Percentiles rank a stretch among this genome's conserved stretches.
These are phyloP conservation scores for Ostreobium quekettii DNA, from an alignment of 139 green algal genomes.

Conservation along the genomic window DNA sequence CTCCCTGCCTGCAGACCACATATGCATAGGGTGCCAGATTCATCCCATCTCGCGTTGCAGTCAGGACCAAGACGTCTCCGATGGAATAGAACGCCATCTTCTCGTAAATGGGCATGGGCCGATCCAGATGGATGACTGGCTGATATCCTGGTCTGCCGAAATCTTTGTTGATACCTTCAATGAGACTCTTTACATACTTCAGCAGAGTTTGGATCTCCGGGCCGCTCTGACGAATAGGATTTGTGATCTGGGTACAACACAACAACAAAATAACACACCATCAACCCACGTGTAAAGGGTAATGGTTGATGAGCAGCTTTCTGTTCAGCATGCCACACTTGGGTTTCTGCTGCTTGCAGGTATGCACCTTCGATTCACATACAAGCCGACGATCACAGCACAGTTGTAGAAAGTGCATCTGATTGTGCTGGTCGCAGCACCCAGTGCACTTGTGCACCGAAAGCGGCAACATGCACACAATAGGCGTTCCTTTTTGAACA, in stretches of 20 bases:
- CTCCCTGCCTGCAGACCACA: slow-evolving; percentile 84
- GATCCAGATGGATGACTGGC: slow-evolving; percentile 81
- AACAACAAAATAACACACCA: slow-evolving; percentile 5
- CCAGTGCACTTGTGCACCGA: no score
- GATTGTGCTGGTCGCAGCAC: no score
- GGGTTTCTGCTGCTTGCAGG: no score
- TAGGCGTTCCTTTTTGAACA: no score
- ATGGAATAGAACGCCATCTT: slow-evolving; percentile 81
- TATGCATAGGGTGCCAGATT: slow-evolving; percentile 98
- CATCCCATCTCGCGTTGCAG: slow-evolving; percentile 90
- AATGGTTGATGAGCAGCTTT: no score
- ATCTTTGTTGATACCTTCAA: slow-evolving; percentile 60
- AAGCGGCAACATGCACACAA: no score
- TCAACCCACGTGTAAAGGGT: neutral
- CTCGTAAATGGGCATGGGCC: slow-evolving; percentile 86
- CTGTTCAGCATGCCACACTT: no score
- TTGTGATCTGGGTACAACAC: slow-evolving; percentile 45
- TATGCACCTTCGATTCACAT: no score
- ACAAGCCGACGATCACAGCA: no score
- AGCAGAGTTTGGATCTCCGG: slow-evolving; percentile 76
- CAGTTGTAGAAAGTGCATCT: no score
- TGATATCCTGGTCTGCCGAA: slow-evolving; percentile 49
- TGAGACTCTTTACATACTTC: slow-evolving; percentile 47
- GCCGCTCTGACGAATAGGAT: slow-evolving; percentile 47
- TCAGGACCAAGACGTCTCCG: slow-evolving; percentile 81